phyloP scores from a whole-genome alignment of 1,139 yeast genomes.

The Blastobotrys illinoisensis region DNA sequence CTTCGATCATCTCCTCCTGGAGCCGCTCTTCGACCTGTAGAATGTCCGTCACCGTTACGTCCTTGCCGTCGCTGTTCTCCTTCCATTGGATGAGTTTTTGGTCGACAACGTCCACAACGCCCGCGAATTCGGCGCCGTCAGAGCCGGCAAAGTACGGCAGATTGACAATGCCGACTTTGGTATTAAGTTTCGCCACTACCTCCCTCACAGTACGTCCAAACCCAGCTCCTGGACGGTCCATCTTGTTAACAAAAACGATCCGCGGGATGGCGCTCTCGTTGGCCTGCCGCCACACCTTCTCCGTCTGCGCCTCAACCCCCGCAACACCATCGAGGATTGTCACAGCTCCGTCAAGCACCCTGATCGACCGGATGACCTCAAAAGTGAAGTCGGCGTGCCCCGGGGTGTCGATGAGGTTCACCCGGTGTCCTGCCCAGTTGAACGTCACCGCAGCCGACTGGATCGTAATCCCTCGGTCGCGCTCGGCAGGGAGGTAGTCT shows the following conservation, averaged over 20 bases:
- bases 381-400: slow-evolving; percentile 98
- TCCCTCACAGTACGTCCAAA: slow-evolving; percentile 86
- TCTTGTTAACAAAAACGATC: slow-evolving; percentile 78
- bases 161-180: slow-evolving; percentile 68
- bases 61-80: slow-evolving; percentile 48
- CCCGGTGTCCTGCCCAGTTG: slow-evolving; percentile 71
- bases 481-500: slow-evolving; percentile 84
- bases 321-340: slow-evolving; percentile 93
- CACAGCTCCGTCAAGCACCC: slow-evolving; percentile 91
- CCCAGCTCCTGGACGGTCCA: slow-evolving; percentile 97
- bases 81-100: slow-evolving; percentile 64
- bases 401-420: slow-evolving; percentile 92
- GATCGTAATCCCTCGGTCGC: slow-evolving; percentile 91
- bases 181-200: slow-evolving; percentile 68
- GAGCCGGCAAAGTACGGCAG: slow-evolving; percentile 62
- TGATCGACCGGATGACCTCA: slow-evolving; percentile 82
- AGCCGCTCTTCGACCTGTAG: slow-evolving; percentile 30
- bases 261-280: slow-evolving; percentile 60
- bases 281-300: slow-evolving; percentile 93
- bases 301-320: slow-evolving; percentile 98
- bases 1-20: slow-evolving; percentile 45
- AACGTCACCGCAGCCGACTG: slow-evolving; percentile 94
- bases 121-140: slow-evolving; percentile 50
- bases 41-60: slow-evolving; percentile 47
- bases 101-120: slow-evolving; percentile 79